phyloP scores from a whole-genome alignment of 495 filamentous ascomycete species.

The Penicillium malachiteum region DNA sequence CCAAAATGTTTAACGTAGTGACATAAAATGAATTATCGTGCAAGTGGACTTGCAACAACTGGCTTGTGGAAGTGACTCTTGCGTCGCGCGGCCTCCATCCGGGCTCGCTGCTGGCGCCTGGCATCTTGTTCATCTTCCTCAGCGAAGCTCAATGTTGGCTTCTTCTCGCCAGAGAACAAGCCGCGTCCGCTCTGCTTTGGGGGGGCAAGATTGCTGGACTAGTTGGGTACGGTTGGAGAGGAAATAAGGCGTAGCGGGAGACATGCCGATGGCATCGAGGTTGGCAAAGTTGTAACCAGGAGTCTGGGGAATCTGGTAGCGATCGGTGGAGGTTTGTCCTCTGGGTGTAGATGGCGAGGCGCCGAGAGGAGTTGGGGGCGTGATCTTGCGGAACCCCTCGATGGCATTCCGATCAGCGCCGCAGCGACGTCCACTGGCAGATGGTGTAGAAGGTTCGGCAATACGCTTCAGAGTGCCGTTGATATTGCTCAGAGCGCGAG shows the following conservation, averaged over 20 bases:
- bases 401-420: constrained; percentile 37
- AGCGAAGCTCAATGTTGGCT: constrained; percentile 10
- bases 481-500: constrained; percentile 68
- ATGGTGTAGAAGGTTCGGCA: constrained; percentile 30
- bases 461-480: constrained; percentile 58
- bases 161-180: constrained; percentile 36
- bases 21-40: constrained; percentile 12
- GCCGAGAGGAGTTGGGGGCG: constrained; percentile 23
- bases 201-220: constrained; percentile 71
- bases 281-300: constrained; percentile 39
- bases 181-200: constrained; percentile 57
- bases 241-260: constrained; percentile 55
- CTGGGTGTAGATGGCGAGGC: constrained; percentile 20
- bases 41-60: constrained; percentile 71
- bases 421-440: constrained; percentile 29
- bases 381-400: constrained; percentile 34
- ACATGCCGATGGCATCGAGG: constrained; percentile 46
- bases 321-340: constrained; percentile 20
- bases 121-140: constrained; percentile 31
- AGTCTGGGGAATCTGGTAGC: constrained; percentile 32
- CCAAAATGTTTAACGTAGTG: constrained; percentile 9
- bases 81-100: constrained; percentile 69
- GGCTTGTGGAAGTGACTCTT: constrained; percentile 85
- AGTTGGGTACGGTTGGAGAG: constrained; percentile 54
- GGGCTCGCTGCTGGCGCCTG: constrained; percentile 55